phyloP scores from a whole-genome alignment of 805 yeast species.

The Wickerhamomyces mucosus region DNA sequence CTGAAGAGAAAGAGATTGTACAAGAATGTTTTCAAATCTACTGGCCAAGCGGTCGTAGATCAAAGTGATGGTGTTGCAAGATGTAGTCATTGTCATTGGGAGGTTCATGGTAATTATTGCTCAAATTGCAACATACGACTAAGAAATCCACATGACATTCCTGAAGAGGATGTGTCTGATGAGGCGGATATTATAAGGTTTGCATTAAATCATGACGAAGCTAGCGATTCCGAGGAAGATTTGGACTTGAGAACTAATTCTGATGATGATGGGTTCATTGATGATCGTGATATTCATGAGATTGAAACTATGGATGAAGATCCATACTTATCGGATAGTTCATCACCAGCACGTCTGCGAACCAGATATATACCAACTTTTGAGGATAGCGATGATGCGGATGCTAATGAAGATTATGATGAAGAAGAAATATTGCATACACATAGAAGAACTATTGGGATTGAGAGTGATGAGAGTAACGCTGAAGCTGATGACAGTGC shows the following conservation, averaged over 20 bases:
- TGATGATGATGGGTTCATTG: slow-evolving; percentile 10
- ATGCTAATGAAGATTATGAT: not conserved
- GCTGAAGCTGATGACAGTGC: not conserved
- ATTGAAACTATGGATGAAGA: slow-evolving; percentile 2
- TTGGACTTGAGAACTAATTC: not conserved
- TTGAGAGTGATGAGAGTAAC: not conserved
- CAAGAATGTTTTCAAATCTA: slow-evolving; percentile 37
- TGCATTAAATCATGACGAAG: not conserved
- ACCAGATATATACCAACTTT: not conserved
- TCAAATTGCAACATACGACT: slow-evolving; percentile 57
- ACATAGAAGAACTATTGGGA: not conserved
- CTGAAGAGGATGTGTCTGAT: not conserved
- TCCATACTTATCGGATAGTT: slow-evolving; percentile 4
- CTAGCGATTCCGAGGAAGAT: slow-evolving; percentile 1
- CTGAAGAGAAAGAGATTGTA: slow-evolving; percentile 30
- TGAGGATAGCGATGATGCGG: not conserved
- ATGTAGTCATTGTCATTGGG: slow-evolving; percentile 77
- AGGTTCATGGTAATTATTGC: slow-evolving; percentile 57
- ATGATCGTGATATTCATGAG: slow-evolving; percentile 9
- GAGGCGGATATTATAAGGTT: not conserved
- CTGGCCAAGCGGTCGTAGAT: slow-evolving; percentile 46
- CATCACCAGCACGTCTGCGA: slow-evolving; percentile 9
- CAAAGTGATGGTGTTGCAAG: slow-evolving; percentile 64
- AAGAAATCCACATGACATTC: slow-evolving; percentile 13
- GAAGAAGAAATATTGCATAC: slow-evolving; percentile 1